phyloP scores from a whole-genome alignment of 495 filamentous ascomycete genomes.

The Penicillium steckii region DNA sequence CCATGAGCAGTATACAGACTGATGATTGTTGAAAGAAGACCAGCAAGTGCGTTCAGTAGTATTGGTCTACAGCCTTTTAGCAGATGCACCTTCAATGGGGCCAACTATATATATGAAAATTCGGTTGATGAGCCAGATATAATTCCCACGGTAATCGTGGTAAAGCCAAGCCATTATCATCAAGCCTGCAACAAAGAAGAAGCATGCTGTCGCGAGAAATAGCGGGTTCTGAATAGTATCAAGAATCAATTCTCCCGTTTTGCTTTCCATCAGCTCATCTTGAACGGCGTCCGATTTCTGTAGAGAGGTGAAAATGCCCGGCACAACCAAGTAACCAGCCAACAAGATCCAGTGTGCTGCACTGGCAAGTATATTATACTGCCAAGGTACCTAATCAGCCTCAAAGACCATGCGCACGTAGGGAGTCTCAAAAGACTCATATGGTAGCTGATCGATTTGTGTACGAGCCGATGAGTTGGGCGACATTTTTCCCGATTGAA shows the following conservation, averaged over 20 bases:
- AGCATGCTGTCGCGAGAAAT: conserved; percentile 20
- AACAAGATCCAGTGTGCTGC: conserved; percentile 33
- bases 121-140: conserved; percentile 30
- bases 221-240: conserved; percentile 22
- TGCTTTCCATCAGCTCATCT: conserved; percentile 1
- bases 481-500: no score
- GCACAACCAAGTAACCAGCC: conserved; percentile 35
- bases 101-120: conserved; percentile 21
- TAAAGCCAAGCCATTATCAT: conserved; percentile 19
- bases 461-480: neutral
- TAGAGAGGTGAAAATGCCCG: conserved; percentile 33
- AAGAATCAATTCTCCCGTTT: conserved; percentile 15
- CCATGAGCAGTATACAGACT: conserved; percentile 47
- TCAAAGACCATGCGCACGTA: conserved; percentile 33
- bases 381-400: conserved; percentile 21
- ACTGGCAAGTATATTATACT: conserved; percentile 30
- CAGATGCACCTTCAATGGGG: neutral
- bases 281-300: conserved; percentile 20
- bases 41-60: conserved; percentile 44
- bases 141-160: conserved; percentile 20
- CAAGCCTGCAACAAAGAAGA: conserved; percentile 14
- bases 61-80: conserved; percentile 18
- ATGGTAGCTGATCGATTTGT: neutral
- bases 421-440: conserved; percentile 9
- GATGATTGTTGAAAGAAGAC: conserved; percentile 46